These are phyloP conservation scores for Lophiostoma macrostomum DNA, from an alignment of 495 filamentous ascomycete genomes.

Conservation along the genomic window DNA sequence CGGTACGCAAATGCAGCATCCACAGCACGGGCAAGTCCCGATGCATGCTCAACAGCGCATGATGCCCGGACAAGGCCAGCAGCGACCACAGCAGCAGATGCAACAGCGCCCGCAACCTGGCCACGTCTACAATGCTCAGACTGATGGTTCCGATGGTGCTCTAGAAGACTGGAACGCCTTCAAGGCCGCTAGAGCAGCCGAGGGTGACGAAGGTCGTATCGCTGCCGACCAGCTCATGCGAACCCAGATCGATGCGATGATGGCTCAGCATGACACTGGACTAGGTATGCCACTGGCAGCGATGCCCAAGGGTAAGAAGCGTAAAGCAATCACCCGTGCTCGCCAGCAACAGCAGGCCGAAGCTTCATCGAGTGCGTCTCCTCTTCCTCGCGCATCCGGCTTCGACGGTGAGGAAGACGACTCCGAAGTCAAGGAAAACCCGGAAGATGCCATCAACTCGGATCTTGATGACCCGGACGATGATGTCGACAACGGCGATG, in stretches of 20 bases:
- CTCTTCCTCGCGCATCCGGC: slow-evolving; percentile 45
- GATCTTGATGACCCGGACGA: slow-evolving; percentile 96
- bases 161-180: slow-evolving; percentile 58
- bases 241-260: slow-evolving; percentile 63
- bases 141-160: slow-evolving; percentile 66
- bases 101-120: slow-evolving; percentile 41
- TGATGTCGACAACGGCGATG: slow-evolving; percentile 65
- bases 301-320: slow-evolving; percentile 37
- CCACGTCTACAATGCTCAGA: slow-evolving; percentile 52
- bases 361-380: background rate
- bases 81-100: slow-evolving; percentile 40
- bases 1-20: slow-evolving; percentile 16
- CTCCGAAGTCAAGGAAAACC: slow-evolving; percentile 57
- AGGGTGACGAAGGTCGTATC: slow-evolving; percentile 47
- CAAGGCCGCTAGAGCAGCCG: slow-evolving; percentile 50
- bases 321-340: slow-evolving; percentile 38
- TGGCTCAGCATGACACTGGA: slow-evolving; percentile 72
- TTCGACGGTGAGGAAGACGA: slow-evolving; percentile 65
- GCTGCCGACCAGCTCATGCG: slow-evolving; percentile 62
- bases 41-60: slow-evolving; percentile 15
- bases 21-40: slow-evolving; percentile 8
- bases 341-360: slow-evolving; percentile 27
- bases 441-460: slow-evolving; percentile 95
- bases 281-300: slow-evolving; percentile 65
- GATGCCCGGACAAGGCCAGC: slow-evolving; percentile 18